Evolutionary conservation across 2,329 filamentous ascomycete genomes (phyloP).

Genomic region (Tolypocladium endophyticum): DNA sequence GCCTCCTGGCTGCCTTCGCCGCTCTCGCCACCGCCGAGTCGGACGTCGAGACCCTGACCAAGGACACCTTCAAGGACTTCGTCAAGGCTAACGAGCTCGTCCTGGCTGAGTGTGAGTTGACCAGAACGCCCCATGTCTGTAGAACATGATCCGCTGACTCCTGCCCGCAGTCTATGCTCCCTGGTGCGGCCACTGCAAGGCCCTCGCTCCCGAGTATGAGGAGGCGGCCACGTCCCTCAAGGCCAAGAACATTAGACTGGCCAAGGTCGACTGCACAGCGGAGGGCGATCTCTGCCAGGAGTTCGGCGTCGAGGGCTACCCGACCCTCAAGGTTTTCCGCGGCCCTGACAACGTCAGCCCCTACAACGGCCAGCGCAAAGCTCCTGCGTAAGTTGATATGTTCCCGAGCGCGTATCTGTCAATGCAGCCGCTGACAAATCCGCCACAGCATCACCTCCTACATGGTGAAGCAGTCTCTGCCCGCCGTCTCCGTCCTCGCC

Average conservation of each 20-base stretch:
- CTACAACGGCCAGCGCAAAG: constrained; percentile 85
- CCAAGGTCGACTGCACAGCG: constrained; percentile 91
- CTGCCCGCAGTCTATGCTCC: constrained; percentile 68
- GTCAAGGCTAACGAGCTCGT: constrained; percentile 79
- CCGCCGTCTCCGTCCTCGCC: constrained; percentile 74
- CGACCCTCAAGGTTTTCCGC: constrained; percentile 98
- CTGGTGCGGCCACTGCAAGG: constrained; percentile 98
- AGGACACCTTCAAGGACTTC: constrained; percentile 80
- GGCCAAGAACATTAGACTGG: constrained; percentile 77
- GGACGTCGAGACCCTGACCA: constrained; percentile 76
- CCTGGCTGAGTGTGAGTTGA: constrained; percentile 82
- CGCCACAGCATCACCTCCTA: constrained; percentile 56
- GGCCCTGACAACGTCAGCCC: constrained; percentile 70
- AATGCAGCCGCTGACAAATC: constrained; percentile 10
- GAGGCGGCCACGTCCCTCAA: constrained; percentile 74
- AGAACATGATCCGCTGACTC: not conserved
- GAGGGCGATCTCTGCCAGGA: constrained; percentile 84
- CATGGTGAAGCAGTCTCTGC: constrained; percentile 97
- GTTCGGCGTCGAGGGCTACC: constrained; percentile 92
- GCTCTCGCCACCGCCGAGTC: constrained; percentile 56
- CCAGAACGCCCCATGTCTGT: not conserved
- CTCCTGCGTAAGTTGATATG: constrained; percentile 48
- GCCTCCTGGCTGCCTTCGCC: constrained; percentile 44
- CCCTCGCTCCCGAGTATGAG: constrained; percentile 86
- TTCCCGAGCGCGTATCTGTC: not conserved